Evolutionary conservation across 2,329 filamentous ascomycete genomes (phyloP).

Genomic region (Arachnomyces sp.): DNA sequence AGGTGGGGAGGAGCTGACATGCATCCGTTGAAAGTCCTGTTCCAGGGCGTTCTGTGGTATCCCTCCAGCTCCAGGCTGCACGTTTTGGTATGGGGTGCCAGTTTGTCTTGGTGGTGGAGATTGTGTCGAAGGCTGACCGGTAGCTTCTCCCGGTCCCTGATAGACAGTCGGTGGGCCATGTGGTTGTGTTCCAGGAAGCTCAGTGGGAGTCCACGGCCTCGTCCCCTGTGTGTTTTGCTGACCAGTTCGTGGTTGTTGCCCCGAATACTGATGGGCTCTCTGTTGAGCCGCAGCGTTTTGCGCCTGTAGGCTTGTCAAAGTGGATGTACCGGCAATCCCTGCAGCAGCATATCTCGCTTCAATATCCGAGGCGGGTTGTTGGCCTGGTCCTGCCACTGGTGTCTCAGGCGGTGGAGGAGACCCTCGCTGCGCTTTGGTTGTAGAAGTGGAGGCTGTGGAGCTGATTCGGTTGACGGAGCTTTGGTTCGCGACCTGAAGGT

Average conservation of each 20-base stretch:
- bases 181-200: conserved; percentile 73
- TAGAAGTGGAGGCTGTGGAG: conserved; percentile 88
- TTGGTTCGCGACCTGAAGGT: conserved; percentile 45
- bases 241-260: conserved; percentile 33
- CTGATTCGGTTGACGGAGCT: conserved; percentile 53
- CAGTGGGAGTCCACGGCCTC: conserved; percentile 91
- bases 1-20: conserved; percentile 72
- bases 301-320: conserved; percentile 63
- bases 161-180: conserved; percentile 89
- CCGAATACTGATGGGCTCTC: conserved; percentile 67
- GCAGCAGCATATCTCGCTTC: conserved; percentile 86
- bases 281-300: conserved; percentile 77
- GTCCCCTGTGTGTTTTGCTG: conserved; percentile 26
- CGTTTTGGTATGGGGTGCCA: conserved; percentile 19
- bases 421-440: conserved; percentile 80
- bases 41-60: conserved; percentile 65
- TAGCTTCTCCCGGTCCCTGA: conserved; percentile 68
- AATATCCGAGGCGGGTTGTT: conserved; percentile 68
- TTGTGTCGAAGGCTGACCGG: conserved; percentile 35
- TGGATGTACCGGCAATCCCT: conserved; percentile 78
- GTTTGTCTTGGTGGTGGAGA: conserved; percentile 26
- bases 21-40: conserved; percentile 76
- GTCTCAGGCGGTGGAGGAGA: conserved; percentile 94
- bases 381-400: conserved; percentile 64
- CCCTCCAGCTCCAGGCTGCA: conserved; percentile 18